Evolutionary conservation across 2,329 filamentous ascomycete species (phyloP), one percentile per base, ranked within the genome.

Genomic region (Ophiostoma fasciatum): DNA sequence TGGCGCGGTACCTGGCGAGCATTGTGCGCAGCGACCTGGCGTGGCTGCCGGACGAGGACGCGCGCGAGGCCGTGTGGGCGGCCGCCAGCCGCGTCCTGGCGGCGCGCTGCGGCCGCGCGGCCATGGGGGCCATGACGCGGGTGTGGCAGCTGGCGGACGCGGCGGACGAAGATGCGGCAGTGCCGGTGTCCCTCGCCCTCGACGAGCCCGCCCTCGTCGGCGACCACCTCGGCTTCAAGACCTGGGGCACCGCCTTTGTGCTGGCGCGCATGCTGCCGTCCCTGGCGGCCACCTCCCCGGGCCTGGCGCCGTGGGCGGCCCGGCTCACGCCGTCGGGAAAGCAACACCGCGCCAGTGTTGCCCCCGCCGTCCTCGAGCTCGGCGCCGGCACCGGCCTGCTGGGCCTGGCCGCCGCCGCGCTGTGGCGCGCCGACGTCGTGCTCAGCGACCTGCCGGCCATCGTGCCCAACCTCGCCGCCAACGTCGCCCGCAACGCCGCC

Each of bases 321-420:
- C 25, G 25, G 25, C 25, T 27, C n/a, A n/a, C n/a, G 25, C 25
- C 14, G 4, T 15, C 7, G 13, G 13, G 7, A 4, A n/a, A 6
- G 10, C 7, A 6, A 7, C 10, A 14, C 25, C 6, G 11, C 25
- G 11, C 5, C 19, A 28, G 27, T 5, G 25, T 26, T 23, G 35
- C 21, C 22, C 41, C 49, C 5, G 48, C 58, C 13, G 60, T 74
- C 1, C 64, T 96, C 8, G 88, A 96, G 52, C 68, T 96, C 2
- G 90, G 88, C 4, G 78, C 88, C 0, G 88, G 90, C 0, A 96
- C 88, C 0, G 88, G 88, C 0, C 67, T 98, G n/a, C 71, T 94
- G 9, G 90, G 90, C 0, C 63, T 96, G 29, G 80, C 87, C 2
- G 83, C 87, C 18, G 83, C 85, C 7, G 74, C 73, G 12, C 62